A percentile compares a stretch with the other conserved stretches of the same genome.
phyloP scores from a whole-genome alignment of 2,329 filamentous ascomycete genomes.

The Didymellaceae sp. region DNA sequence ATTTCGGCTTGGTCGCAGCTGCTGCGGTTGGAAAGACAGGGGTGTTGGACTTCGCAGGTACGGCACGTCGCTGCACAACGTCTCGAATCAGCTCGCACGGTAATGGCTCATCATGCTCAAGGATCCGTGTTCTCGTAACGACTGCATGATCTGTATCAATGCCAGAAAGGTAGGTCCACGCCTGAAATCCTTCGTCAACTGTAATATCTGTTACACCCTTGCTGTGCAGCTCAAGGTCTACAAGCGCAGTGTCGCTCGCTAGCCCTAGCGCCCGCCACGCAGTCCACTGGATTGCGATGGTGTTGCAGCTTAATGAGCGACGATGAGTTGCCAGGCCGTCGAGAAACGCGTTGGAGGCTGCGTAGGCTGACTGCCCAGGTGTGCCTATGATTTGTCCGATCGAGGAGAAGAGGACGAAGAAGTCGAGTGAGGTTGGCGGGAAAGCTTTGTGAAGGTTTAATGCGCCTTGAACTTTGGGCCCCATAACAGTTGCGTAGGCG shows the following conservation, averaged over 20 bases:
- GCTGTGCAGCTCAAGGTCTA: conserved; percentile 50
- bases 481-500: conserved; percentile 43
- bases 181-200: conserved; percentile 51
- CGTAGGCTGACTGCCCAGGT: conserved; percentile 36
- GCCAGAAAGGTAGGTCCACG: conserved; percentile 49
- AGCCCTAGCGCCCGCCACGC: conserved; percentile 53
- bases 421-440: conserved; percentile 37
- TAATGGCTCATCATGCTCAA: conserved; percentile 43
- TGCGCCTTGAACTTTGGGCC: conserved; percentile 40
- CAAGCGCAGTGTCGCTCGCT: conserved; percentile 46
- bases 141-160: conserved; percentile 51
- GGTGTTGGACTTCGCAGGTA: neutral
- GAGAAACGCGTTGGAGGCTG: conserved; percentile 39
- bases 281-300: conserved; percentile 54
- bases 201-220: conserved; percentile 55
- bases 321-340: conserved; percentile 36
- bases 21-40: neutral
- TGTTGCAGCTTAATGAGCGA: conserved; percentile 48
- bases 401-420: conserved; percentile 38
- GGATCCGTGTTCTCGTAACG: conserved; percentile 41
- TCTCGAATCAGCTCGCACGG: conserved; percentile 26
- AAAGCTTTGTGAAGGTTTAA: conserved; percentile 34
- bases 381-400: conserved; percentile 33
- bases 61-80: conserved; percentile 20
- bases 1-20: conserved; percentile 7